phyloP scores from a whole-genome alignment of 371 early-diverging fungal species.

The Mucor velutinosus region DNA sequence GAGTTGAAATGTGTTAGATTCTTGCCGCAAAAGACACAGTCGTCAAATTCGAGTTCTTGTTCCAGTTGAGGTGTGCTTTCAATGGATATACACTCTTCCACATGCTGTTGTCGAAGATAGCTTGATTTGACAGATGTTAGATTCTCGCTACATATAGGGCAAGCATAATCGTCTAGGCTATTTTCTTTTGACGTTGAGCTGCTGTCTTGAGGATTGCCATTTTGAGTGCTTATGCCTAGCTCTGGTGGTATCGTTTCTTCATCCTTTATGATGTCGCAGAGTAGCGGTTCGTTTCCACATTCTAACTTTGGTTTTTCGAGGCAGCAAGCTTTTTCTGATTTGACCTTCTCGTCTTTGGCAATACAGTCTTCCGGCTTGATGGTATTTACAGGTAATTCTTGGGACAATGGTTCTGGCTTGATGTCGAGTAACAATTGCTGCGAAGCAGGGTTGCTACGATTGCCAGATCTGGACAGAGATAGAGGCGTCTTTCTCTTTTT shows the following conservation, averaged over 20 bases:
- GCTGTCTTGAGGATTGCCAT: background rate
- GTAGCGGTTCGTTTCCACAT: background rate
- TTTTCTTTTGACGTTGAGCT: background rate
- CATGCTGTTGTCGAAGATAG: constrained; percentile 34
- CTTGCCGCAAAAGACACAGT: constrained; percentile 42
- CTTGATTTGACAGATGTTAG: constrained; percentile 21
- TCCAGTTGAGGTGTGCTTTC: background rate
- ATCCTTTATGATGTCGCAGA: background rate
- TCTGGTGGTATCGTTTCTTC: background rate
- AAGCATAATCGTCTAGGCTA: constrained; percentile 13
- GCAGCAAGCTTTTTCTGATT: background rate
- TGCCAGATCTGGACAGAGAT: background rate
- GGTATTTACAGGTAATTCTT: background rate
- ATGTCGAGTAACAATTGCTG: background rate
- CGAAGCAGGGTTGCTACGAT: background rate
- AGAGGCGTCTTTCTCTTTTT: background rate
- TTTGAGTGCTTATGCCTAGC: background rate
- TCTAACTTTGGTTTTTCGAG: background rate
- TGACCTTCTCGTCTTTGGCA: background rate
- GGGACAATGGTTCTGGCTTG: background rate
- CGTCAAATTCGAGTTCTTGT: constrained; percentile 17
- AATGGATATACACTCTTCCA: constrained; percentile 27
- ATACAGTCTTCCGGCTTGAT: background rate
- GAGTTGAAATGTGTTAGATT: constrained; percentile 17
- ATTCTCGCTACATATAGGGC: constrained; percentile 32